Conservation (phyloP, 2,329 filamentous ascomycete species). For the Colletotrichum australisinense region DNA sequence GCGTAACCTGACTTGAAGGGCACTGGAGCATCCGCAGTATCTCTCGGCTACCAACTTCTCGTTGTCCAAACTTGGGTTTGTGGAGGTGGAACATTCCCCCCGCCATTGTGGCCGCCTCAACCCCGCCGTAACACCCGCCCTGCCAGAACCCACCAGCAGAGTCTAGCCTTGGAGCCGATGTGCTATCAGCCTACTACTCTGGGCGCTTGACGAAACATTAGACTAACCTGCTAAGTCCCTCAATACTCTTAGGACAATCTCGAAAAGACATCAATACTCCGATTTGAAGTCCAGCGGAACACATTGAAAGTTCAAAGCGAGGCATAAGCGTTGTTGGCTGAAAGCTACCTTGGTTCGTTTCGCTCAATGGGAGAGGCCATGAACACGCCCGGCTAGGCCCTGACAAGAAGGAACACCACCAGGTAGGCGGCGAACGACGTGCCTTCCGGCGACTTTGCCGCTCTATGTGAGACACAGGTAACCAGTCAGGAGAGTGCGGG, state of each 20-base stretch:
- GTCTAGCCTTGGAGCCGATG: not conserved
- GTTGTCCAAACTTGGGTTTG: not conserved
- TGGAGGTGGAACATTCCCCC: not conserved
- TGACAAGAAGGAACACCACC: not conserved
- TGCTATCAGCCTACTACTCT: not conserved
- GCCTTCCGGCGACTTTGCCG: not conserved
- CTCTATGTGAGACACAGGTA: not conserved
- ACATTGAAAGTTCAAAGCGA: no score
- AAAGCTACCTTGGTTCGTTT: no score
- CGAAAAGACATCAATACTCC: no score
- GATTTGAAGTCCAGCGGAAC: no score
- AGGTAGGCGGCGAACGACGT: not conserved
- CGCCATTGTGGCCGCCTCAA: conserved; percentile 11
- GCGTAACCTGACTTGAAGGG: not conserved
- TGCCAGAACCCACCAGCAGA: conserved; percentile 5
- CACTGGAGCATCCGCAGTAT: not conserved
- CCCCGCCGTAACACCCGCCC: conserved; percentile 15
- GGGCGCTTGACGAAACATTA: not conserved
- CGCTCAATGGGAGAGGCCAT: not conserved
- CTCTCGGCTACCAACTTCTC: not conserved
- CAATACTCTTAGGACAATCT: not conserved
- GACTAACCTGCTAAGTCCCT: not conserved
- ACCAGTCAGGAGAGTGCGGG: not conserved
- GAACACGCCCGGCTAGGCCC: not conserved
- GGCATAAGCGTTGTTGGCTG: no score